phyloP scores from a whole-genome alignment of 441 rosid genomes.

The Populus hybrid region DNA sequence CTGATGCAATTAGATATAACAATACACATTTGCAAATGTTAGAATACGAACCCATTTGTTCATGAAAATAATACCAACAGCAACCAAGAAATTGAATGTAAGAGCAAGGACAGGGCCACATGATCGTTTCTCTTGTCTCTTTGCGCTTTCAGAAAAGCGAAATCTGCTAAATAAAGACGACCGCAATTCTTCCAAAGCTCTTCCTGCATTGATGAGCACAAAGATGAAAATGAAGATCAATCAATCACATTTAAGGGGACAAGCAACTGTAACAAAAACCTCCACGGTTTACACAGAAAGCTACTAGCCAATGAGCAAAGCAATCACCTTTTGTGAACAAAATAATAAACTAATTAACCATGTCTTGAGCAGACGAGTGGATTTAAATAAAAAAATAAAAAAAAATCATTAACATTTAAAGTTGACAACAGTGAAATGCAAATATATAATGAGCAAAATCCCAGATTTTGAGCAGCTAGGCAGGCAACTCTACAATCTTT shows the following conservation, averaged over 20 bases:
- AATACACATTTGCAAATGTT: not conserved
- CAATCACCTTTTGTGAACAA: not conserved
- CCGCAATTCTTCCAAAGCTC: slow-evolving; percentile 75
- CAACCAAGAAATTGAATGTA: slow-evolving; percentile 83
- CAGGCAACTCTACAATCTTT: too few relatives aligned
- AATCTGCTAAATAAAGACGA: slow-evolving; percentile 66
- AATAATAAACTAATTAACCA: not conserved
- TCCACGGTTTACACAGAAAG: not conserved
- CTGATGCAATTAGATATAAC: not conserved
- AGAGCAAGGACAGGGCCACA: slow-evolving; percentile 72
- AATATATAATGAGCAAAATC: not conserved
- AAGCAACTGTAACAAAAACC: not conserved
- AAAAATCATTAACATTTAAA: too few relatives aligned
- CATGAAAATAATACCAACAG: slow-evolving; percentile 72
- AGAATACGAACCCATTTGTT: slow-evolving; percentile 74
- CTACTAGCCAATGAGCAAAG: not conserved
- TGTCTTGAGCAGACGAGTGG: not conserved
- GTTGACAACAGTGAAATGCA: not conserved
- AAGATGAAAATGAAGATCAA: not conserved
- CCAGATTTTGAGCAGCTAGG: not conserved
- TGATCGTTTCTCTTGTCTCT: slow-evolving; percentile 66
- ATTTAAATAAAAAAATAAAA: too few relatives aligned
- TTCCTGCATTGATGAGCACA: slow-evolving; percentile 38
- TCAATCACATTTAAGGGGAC: not conserved
- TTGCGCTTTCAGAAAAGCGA: slow-evolving; percentile 62